phyloP scores from a whole-genome alignment of 352 stramenopile genomes.

The Phytophthora ramorum region DNA sequence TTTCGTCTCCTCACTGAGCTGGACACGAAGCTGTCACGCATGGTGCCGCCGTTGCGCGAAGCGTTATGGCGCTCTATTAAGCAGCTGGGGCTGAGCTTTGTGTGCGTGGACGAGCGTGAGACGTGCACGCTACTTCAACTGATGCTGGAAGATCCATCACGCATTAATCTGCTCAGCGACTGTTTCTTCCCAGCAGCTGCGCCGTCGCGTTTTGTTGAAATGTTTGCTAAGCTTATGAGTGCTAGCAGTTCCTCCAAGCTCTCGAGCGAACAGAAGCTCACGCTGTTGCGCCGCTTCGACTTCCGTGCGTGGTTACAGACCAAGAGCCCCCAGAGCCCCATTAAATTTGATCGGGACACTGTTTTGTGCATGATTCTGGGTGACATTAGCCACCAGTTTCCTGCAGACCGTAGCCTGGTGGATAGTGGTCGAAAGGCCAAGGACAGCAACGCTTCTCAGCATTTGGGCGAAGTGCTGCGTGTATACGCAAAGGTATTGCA shows the following conservation, averaged over 20 bases:
- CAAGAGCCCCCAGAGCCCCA: conserved; percentile 52
- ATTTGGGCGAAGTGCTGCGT: conserved; percentile 62
- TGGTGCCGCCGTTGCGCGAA: conserved; percentile 86
- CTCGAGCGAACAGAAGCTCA: conserved; percentile 74
- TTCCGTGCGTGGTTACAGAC: conserved; percentile 77
- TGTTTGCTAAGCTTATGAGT: conserved; percentile 90
- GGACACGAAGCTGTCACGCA: conserved; percentile 81
- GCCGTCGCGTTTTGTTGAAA: conserved; percentile 81
- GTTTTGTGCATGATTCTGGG: conserved; percentile 80
- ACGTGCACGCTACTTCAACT: conserved; percentile 83
- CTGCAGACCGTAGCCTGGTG: conserved; percentile 49
- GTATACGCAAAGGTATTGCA: conserved; percentile 80
- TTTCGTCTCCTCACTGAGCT: conserved; percentile 81
- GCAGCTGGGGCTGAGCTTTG: conserved; percentile 78
- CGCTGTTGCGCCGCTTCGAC: conserved; percentile 79
- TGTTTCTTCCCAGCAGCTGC: conserved; percentile 84
- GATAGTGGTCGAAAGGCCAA: conserved; percentile 14
- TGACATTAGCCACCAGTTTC: conserved; percentile 67
- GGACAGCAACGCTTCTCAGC: conserved; percentile 25
- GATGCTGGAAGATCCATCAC: conserved; percentile 85
- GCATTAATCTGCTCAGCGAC: conserved; percentile 81
- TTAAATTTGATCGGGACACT: conserved; percentile 86
- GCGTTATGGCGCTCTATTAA: conserved; percentile 86
- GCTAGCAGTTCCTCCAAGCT: conserved; percentile 70
- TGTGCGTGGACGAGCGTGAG: conserved; percentile 84